These are phyloP conservation scores for Spergularia bocconei DNA, from an alignment of 148 eudicot species.

Conservation along the genomic window DNA sequence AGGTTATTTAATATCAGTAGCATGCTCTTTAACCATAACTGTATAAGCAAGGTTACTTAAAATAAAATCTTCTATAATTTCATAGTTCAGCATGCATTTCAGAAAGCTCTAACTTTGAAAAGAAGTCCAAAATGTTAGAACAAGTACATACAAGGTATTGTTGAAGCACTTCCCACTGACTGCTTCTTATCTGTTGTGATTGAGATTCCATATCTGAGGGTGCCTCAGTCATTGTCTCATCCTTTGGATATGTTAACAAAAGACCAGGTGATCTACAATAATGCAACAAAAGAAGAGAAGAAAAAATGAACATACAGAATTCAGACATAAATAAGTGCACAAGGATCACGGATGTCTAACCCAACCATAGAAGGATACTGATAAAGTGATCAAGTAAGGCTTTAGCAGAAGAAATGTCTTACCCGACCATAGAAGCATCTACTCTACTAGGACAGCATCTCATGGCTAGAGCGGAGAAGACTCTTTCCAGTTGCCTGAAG, in stretches of 20 bases:
- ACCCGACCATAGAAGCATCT: conserved; percentile 48
- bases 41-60: no score
- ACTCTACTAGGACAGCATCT: conserved; percentile 72
- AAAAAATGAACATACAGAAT: not conserved
- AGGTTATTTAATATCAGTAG: no score
- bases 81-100: not conserved
- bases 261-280: conserved; percentile 48
- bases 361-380: not conserved
- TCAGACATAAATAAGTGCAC: not conserved
- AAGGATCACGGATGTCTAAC: not conserved
- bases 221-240: conserved; percentile 48
- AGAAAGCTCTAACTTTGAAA: not conserved
- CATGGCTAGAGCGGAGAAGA: conserved; percentile 65
- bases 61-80: no score
- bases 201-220: conserved; percentile 46
- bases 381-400: not conserved
- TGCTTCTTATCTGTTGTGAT: conserved; percentile 43
- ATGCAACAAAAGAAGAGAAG: conserved; percentile 1
- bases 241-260: conserved; percentile 61
- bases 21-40: no score
- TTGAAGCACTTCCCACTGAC: conserved; percentile 88
- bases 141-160: conserved; percentile 65
- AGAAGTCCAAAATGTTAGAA: not conserved
- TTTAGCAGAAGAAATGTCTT: conserved; percentile 25
- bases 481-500: conserved; percentile 79